Evolutionary conservation across 2,329 filamentous ascomycete genomes (phyloP).

Genomic region (Fusarium sp.): DNA sequence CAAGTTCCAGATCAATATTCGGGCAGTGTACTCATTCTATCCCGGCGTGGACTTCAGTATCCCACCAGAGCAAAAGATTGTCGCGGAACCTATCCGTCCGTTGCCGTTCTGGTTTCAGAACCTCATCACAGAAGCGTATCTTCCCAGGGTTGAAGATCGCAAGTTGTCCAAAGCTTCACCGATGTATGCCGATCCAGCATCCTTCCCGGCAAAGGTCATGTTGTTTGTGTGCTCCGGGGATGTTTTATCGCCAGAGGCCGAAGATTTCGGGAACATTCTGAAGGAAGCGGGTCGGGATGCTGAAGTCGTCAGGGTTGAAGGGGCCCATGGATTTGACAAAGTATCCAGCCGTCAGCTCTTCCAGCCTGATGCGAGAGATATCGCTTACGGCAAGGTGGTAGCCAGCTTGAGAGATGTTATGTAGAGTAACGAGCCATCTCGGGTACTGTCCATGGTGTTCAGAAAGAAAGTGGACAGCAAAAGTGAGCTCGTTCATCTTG

Average conservation of each 20-base stretch:
- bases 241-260: conserved; percentile 51
- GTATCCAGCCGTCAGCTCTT: conserved; percentile 1
- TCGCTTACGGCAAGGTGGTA: conserved; percentile 13
- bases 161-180: conserved; percentile 52
- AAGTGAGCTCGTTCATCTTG: accelerated
- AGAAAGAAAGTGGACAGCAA: background rate
- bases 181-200: conserved; percentile 41
- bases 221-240: conserved; percentile 53
- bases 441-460: accelerated
- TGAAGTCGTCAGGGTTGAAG: conserved; percentile 26
- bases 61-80: conserved; percentile 45
- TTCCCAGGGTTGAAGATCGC: conserved; percentile 43
- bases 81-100: conserved; percentile 42
- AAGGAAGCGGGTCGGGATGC: conserved; percentile 4
- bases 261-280: conserved; percentile 48
- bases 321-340: conserved; percentile 44
- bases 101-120: conserved; percentile 9
- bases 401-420: background rate
- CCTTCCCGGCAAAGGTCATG: conserved; percentile 25
- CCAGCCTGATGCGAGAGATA: conserved; percentile 8
- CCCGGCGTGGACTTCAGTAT: conserved; percentile 50
- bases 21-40: conserved; percentile 62
- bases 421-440: background rate
- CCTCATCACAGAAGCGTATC: conserved; percentile 52
- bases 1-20: conserved; percentile 54